Percentiles rank a stretch among this genome's conserved stretches.
phyloP scores from a whole-genome alignment of 805 yeast species.

The Metschnikowia peoriensis region DNA sequence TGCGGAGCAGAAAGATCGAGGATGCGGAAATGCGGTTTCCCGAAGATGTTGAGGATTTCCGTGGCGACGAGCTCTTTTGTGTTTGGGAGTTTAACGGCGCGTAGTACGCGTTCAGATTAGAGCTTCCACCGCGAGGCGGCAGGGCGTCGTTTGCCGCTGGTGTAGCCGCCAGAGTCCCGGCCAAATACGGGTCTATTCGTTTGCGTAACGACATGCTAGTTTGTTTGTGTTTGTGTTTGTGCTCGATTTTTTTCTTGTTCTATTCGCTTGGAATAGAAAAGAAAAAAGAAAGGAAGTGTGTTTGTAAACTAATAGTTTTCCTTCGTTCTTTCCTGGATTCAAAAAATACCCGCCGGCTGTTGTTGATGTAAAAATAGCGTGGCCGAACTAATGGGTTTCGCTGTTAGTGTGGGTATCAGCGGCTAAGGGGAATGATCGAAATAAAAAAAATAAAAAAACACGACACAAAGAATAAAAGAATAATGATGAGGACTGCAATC shows the following conservation, averaged over 20 bases:
- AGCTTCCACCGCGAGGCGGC: not conserved
- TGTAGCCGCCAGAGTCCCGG: constrained; percentile 6
- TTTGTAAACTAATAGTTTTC: no score
- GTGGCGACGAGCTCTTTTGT: constrained; percentile 31
- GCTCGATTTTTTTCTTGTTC: not conserved
- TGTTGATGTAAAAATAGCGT: no score
- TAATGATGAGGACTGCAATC: no score
- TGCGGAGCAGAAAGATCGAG: constrained; percentile 38
- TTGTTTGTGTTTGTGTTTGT: not conserved
- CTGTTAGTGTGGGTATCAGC: no score
- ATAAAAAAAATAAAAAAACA: no score
- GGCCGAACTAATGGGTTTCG: no score
- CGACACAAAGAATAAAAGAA: no score
- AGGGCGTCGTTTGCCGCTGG: not conserved
- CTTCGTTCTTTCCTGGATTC: no score
- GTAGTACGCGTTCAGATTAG: not conserved
- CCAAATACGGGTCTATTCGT: constrained; percentile 23
- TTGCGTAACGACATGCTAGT: constrained; percentile 19
- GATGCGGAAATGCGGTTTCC: constrained; percentile 31
- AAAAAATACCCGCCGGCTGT: no score
- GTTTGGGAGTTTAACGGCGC: constrained; percentile 19
- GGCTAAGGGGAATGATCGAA: no score
- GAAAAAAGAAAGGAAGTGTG: no score
- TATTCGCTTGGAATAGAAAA: no score
- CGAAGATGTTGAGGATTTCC: not conserved